Conservation (phyloP, 169 alveolate genomes). For the Cryptosporidium tyzzeri region DNA sequence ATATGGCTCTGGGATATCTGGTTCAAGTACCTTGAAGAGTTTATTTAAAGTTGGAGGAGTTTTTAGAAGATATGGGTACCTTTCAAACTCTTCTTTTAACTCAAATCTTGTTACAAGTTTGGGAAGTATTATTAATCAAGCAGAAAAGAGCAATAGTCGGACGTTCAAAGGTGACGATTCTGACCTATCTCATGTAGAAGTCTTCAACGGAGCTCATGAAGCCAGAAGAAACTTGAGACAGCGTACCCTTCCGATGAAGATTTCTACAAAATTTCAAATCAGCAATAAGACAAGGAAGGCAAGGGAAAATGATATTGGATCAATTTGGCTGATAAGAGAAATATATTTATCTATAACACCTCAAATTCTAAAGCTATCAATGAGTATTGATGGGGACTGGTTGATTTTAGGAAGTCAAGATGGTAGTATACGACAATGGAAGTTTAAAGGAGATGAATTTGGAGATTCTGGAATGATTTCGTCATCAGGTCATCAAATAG, state of each 20-base stretch:
- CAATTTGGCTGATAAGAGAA: slow-evolving; percentile 56
- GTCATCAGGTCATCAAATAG: slow-evolving; percentile 8
- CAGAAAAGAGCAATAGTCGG: background rate
- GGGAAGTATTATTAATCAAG: background rate
- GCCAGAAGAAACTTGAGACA: slow-evolving; percentile 46
- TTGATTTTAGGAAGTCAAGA: slow-evolving; percentile 65
- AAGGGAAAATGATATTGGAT: slow-evolving; percentile 44
- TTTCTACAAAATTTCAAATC: slow-evolving; percentile 54
- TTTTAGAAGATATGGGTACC: background rate
- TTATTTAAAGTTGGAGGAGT: slow-evolving; percentile 35
- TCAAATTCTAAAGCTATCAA: slow-evolving; percentile 44
- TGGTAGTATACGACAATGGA: slow-evolving; percentile 58
- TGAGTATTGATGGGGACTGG: slow-evolving; percentile 70
- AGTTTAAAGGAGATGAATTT: slow-evolving; percentile 18
- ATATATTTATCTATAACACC: slow-evolving; percentile 35
- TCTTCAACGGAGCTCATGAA: slow-evolving; percentile 9
- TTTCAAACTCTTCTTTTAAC: slow-evolving; percentile 32
- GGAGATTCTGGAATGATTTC: background rate
- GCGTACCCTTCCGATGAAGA: slow-evolving; percentile 42
- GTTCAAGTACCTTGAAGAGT: slow-evolving; percentile 18
- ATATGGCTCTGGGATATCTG: background rate
- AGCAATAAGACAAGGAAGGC: slow-evolving; percentile 25
- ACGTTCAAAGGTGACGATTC: background rate
- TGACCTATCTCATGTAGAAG: background rate
- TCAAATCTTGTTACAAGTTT: slow-evolving; percentile 41